Base-by-base conservation (phyloP, 2,329 filamentous ascomycete species). In the Anthostomella pinea region DNA sequence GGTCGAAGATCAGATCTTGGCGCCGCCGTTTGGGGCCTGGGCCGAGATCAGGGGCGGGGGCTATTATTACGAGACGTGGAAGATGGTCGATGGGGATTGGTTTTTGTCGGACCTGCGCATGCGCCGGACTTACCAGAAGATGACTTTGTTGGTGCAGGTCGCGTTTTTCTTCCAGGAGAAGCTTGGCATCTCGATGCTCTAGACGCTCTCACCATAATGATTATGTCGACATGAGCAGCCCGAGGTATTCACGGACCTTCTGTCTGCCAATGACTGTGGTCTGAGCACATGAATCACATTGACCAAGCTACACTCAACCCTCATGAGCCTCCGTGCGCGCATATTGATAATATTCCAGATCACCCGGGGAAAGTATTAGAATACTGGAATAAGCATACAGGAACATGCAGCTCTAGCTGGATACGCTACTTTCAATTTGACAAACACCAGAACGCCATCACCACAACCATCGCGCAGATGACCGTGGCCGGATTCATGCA, bases 201-300 rank as follows among this genome's bases (percentile, higher is more conserved):
- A n/a, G 26, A 9, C 14, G 8, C 25, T 15, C 8, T n/a, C 6
- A 8, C 9, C 13, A 7, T 27, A 13, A 27, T 13, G 25, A n/a
- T 27, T 8, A n/a, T n/a, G n/a, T n/a, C n/a, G n/a, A n/a, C n/a
- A n/a, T n/a, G 65, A 62, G 1, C 72, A 86, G 35, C 73, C 83
- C 11, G 46, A 60, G 0, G 71, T 76, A 15, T 91, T 91, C 1
- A 64, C 85, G 7, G 64, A 72, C 4, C 70, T 91, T 13, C 72
- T 98, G 46, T 87, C 85, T 39, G 77, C 95, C 7, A 93, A 98
- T n/a, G n/a, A n/a, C n/a, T n/a, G n/a, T n/a, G n/a, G n/a, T n/a
- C n/a, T n/a, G n/a, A n/a, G n/a, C n/a, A n/a, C n/a, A n/a, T n/a
- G n/a, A n/a, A n/a, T n/a, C n/a, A n/a, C n/a, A n/a, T n/a, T n/a